Base-by-base conservation (phyloP, 768 basidiomycete genomes). In the Floccularia luteovirens region DNA sequence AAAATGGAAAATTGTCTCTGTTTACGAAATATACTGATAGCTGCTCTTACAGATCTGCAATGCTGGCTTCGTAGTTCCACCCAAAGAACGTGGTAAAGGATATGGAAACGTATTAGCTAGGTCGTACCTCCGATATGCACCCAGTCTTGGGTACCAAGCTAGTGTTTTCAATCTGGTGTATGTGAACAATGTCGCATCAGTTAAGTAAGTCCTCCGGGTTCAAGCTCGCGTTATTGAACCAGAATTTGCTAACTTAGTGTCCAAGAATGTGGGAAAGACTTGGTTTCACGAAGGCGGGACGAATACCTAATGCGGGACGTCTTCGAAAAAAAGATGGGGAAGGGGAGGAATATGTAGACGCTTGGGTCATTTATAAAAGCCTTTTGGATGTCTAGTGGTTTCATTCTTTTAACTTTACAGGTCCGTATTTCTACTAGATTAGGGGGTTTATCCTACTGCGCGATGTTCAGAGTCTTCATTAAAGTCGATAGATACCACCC, bases 81-180 rank as follows among this genome's bases (percentile, higher is more conserved):
- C 74, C 4, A 51, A 51, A 0, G 75, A 79, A 23, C 72, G 89
- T 19, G 77, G 77, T 2, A 61, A 66, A 24, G 79, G 83, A 22
- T 77, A 83, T 50, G 92, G 91, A 13, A 61, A 63, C 30, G 64
- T 75, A 5, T 74, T 97, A 25, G 90, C 85, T 2, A 72, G 70
- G 44, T 87, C 87, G 2, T 96, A 77, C 60, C 62, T 93, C 14
- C 63, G 84, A 55, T 90, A 89, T 51, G 93, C 77, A 1, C 93
- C 90, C 0, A 65, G 62, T 25, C 63, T 92, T 17, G 90, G 87
- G 24, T 85, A 85, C 61, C 66, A 74, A 48, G 82, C 75, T 3
- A 86, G 82, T 53, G 78, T 94, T 19, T 94, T 96, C 69, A 94
- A 96, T 57, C 72, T 96, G 31, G 90, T 96, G 25, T 94, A 86